Conservation (phyloP, 306 rosid species). For the Pyrus bretschneideri region DNA sequence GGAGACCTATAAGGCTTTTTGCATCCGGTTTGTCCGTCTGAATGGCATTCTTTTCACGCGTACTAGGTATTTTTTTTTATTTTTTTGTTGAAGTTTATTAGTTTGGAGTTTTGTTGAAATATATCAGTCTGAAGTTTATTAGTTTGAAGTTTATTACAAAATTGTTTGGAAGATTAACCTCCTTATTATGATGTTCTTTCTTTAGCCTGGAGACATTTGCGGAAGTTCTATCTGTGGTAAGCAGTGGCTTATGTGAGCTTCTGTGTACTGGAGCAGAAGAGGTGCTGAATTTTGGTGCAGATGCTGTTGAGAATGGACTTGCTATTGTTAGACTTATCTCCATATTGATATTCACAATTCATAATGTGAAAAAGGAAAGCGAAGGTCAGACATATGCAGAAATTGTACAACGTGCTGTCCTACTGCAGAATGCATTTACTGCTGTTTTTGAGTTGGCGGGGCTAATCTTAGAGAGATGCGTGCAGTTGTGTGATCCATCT, state of each 20-base stretch:
- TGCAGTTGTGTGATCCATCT: constrained; percentile 57
- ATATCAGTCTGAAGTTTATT: background rate
- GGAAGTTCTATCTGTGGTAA: constrained; percentile 66
- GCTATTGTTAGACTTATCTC: constrained; percentile 62
- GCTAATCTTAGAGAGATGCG: constrained; percentile 63
- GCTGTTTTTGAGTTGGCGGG: constrained; percentile 83
- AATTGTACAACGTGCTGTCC: constrained; percentile 78
- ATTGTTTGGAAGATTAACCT: background rate
- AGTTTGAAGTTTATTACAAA: background rate
- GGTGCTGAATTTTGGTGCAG: constrained; percentile 55
- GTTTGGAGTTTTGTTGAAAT: background rate
- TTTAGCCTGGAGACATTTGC: constrained; percentile 80
- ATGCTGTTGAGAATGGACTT: constrained; percentile 62
- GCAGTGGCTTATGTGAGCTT: constrained; percentile 50
- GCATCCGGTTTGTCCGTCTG: constrained; percentile 75
- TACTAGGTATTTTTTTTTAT: constrained; percentile 49
- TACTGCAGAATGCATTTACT: constrained; percentile 78
- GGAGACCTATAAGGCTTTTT: constrained; percentile 54
- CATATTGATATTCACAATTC: constrained; percentile 67
- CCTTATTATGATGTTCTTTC: constrained; percentile 16
- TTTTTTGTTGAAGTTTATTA: background rate
- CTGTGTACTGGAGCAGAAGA: constrained; percentile 68
- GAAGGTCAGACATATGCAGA: constrained; percentile 93
- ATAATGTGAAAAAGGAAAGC: constrained; percentile 67
- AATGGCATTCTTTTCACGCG: constrained; percentile 91